Conservation (phyloP, 2,329 filamentous ascomycete species). For the Cladosporium cucumerinum region DNA sequence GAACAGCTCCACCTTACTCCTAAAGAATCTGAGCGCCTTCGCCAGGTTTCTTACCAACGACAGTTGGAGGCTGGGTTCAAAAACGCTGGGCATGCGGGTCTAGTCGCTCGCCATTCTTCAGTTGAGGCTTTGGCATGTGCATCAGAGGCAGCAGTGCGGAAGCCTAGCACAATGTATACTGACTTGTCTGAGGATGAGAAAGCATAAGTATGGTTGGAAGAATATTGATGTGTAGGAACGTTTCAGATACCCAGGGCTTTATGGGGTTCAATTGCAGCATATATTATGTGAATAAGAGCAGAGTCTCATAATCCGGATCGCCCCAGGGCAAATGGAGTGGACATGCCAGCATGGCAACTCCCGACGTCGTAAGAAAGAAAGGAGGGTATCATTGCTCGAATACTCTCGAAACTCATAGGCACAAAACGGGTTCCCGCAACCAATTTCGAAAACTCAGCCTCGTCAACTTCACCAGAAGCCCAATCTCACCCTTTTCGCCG, state of each 20-base stretch:
- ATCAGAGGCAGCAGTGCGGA: neutral
- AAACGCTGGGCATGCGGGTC: conserved; percentile 47
- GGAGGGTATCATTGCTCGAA: neutral
- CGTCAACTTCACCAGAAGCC: neutral
- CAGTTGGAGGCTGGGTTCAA: conserved; percentile 54
- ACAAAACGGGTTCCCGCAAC: neutral
- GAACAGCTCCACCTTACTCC: conserved; percentile 45
- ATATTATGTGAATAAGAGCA: neutral
- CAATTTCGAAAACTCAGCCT: neutral
- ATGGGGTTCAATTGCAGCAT: neutral
- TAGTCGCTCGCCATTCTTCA: conserved; percentile 21
- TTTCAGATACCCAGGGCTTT: neutral
- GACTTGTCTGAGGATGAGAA: neutral
- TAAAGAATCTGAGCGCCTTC: conserved; percentile 51
- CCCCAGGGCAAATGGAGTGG: neutral
- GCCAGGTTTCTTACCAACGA: conserved; percentile 54
- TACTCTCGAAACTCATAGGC: neutral
- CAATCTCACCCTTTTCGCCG: neutral
- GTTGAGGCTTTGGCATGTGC: neutral
- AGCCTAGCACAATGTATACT: neutral
- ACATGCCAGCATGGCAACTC: neutral
- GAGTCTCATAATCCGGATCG: neutral
- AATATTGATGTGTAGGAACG: neutral
- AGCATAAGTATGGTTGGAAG: neutral
- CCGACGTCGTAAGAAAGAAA: neutral